Evolutionary conservation across 2,329 filamentous ascomycete genomes (phyloP), one percentile per base, ranked within the genome.

Genomic region (Cladobotryum mycophilum): DNA sequence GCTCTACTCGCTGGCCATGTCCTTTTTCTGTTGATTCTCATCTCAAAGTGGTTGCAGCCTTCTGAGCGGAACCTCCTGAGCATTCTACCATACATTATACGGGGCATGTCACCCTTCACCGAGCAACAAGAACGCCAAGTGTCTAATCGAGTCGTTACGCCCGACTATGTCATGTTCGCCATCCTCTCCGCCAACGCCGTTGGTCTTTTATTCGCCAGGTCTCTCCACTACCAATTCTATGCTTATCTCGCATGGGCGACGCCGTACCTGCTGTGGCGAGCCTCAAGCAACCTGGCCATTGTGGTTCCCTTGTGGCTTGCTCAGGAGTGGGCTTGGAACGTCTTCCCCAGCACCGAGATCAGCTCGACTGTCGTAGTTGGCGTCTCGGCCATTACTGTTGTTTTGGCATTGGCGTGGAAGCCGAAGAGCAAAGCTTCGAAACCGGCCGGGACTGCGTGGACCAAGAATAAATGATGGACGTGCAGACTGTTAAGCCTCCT

Each of bases 191-290:
- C 89, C 56, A 86, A 90, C 58, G 74, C 82, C 30, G 80, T 95
- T 51, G 91, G 91, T 36, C 78, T 95, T 70, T 76, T 96, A 43
- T 95, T 89, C 64, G 91, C 91, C 22, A 79, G 91, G 52, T 92
- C 86, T 49, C 78, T 96, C 60, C 91, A 96, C 72, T 96, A 96
- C 74, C 91, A 96, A 64, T 96, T 96, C 74, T 96, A 90, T 69
- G 83, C 88, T 42, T 96, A 95, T 74, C 79, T 95, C 53, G 88
- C 87, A 25, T 96, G 91, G 91, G 80, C 86, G 13, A 89, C 88
- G 6, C 91, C 91, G 1, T 95, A 88, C 66, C 75, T 96, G 55
- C 78, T 96, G 47, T 96, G 90, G 89, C 81, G 82, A 61, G 81
- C 84, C 49, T 84, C 85, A 1, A 72, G 84, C 53, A 83, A 86